phyloP scores from a whole-genome alignment of 257 asterid species.

The Haberlea rhodopensis region DNA sequence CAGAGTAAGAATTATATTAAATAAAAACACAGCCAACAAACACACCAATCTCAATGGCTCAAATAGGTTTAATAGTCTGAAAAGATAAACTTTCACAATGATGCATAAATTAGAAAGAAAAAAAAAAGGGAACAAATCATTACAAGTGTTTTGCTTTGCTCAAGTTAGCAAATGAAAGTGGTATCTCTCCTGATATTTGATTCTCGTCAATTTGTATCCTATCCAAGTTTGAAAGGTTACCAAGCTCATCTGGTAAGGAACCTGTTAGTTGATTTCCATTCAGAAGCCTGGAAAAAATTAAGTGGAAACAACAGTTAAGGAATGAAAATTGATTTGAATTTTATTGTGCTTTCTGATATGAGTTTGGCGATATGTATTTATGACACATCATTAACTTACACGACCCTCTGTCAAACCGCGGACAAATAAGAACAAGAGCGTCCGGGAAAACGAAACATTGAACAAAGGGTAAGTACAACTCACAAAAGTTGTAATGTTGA shows the following conservation, averaged over 20 bases:
- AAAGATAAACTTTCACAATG: background rate
- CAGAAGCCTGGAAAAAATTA: slow-evolving; percentile 64
- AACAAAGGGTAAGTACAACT: slow-evolving; percentile 38
- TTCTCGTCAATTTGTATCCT: slow-evolving; percentile 95
- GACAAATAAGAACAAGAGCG: slow-evolving; percentile 2
- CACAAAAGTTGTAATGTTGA: slow-evolving; percentile 64
- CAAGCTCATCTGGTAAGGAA: slow-evolving; percentile 89
- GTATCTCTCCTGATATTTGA: slow-evolving; percentile 79
- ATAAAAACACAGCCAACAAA: slow-evolving; percentile 10
- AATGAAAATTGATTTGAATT: background rate
- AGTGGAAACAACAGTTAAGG: slow-evolving; percentile 14
- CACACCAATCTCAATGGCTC: background rate
- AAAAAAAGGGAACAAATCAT: slow-evolving; percentile 20
- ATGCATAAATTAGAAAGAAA: background rate
- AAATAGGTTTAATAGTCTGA: background rate
- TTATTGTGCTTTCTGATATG: slow-evolving; percentile 15
- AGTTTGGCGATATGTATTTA: background rate
- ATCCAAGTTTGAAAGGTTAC: slow-evolving; percentile 70
- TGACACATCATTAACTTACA: background rate
- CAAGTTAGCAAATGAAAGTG: slow-evolving; percentile 77
- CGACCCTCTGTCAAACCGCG: slow-evolving; percentile 11
- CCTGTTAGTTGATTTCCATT: slow-evolving; percentile 93
- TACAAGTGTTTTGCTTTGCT: slow-evolving; percentile 66
- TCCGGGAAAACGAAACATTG: slow-evolving; percentile 6
- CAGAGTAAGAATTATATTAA: slow-evolving; percentile 23